Evolutionary conservation across 108 stramenopile genomes (phyloP).

Genomic region (Nitzschia palea): DNA sequence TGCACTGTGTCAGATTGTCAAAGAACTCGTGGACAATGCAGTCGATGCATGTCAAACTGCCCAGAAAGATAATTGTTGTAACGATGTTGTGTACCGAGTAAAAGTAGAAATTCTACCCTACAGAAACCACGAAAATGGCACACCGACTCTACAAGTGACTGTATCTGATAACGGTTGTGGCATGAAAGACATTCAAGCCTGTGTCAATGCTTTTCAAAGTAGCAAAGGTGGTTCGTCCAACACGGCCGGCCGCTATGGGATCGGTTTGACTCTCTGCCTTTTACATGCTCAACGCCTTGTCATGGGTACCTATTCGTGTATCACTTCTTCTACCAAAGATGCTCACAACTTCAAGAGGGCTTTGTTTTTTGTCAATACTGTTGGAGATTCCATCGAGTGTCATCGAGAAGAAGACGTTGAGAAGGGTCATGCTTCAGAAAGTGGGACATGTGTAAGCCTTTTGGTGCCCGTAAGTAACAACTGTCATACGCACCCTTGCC

Average conservation of each 20-base stretch:
- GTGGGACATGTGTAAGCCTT: constrained; percentile 76
- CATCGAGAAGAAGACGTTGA: constrained; percentile 37
- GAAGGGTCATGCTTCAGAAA: constrained; percentile 32
- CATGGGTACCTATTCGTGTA: constrained; percentile 61
- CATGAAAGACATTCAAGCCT: constrained; percentile 78
- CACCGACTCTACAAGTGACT: constrained; percentile 53
- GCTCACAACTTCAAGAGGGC: constrained; percentile 37
- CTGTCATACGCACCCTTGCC: too few species aligned
- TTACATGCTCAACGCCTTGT: constrained; percentile 85
- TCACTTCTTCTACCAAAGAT: constrained; percentile 57
- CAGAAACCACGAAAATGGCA: constrained; percentile 4
- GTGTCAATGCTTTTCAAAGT: constrained; percentile 74
- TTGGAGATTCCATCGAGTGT: constrained; percentile 46
- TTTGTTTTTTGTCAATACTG: constrained; percentile 68
- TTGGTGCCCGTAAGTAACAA: constrained; percentile 78
- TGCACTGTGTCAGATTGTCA: constrained; percentile 85
- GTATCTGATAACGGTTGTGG: constrained; percentile 86
- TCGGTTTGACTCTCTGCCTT: constrained; percentile 73
- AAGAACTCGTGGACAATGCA: constrained; percentile 90
- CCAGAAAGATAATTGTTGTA: not conserved
- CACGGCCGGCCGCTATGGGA: constrained; percentile 65
- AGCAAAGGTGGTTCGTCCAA: constrained; percentile 44
- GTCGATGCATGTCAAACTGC: constrained; percentile 72
- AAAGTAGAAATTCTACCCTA: constrained; percentile 25
- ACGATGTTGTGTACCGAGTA: constrained; percentile 6